phyloP scores from a whole-genome alignment of 768 basidiomycete species.

The Amanita rubescens region DNA sequence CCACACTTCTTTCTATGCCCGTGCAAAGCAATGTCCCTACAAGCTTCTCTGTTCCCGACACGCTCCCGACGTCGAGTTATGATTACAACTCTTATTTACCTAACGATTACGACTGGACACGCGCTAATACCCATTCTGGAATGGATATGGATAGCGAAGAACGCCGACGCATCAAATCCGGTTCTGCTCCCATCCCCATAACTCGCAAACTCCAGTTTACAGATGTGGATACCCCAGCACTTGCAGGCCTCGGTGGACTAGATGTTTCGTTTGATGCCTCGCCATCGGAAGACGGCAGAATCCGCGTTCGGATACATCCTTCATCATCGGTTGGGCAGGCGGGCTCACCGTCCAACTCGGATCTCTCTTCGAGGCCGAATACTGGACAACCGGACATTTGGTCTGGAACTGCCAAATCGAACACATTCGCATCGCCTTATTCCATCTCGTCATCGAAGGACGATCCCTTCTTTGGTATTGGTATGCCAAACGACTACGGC shows the following conservation, averaged over 20 bases:
- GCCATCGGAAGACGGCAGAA: constrained; percentile 58
- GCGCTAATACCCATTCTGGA: constrained; percentile 26
- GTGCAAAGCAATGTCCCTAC: constrained; percentile 47
- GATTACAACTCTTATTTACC: constrained; percentile 41
- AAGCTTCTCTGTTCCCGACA: constrained; percentile 32
- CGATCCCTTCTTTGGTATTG: constrained; percentile 57
- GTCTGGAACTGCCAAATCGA: constrained; percentile 14
- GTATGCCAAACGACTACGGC: constrained; percentile 30
- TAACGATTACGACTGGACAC: constrained; percentile 51
- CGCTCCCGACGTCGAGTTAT: constrained; percentile 40
- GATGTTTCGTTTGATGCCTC: constrained; percentile 70
- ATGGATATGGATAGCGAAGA: constrained; percentile 45
- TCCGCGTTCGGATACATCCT: constrained; percentile 67
- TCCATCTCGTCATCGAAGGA: constrained; percentile 30
- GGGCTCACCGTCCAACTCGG: constrained; percentile 20
- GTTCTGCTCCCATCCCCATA: constrained; percentile 24
- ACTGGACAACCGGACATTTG: constrained; percentile 18
- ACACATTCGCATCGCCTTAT: constrained; percentile 29
- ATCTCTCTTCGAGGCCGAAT: constrained; percentile 14
- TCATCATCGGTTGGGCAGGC: constrained; percentile 36
- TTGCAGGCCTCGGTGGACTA: constrained; percentile 46
- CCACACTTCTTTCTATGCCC: constrained; percentile 64
- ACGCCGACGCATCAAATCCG: constrained; percentile 19
- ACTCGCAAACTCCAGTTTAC: constrained; percentile 51
- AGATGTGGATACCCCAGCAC: constrained; percentile 40